Percentiles rank a stretch among this genome's conserved stretches.
Conservation (phyloP, 352 stramenopile species). For the Globisporangium okanoganense region DNA sequence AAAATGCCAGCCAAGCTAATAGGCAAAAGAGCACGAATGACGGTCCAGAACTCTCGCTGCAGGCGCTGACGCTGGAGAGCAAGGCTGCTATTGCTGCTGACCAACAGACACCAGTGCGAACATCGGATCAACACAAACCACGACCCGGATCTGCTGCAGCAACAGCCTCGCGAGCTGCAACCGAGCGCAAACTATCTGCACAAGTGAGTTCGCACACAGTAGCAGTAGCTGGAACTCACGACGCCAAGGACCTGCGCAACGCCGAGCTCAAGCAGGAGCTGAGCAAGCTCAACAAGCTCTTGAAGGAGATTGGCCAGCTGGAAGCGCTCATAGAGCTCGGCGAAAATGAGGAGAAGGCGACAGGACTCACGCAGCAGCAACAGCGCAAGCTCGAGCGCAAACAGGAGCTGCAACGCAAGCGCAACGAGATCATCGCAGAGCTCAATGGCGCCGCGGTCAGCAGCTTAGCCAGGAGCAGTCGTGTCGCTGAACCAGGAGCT, state of each 20-base stretch:
- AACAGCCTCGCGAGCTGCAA: neutral
- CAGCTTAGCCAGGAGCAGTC: neutral
- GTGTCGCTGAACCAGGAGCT: neutral
- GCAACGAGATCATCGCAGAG: conserved; percentile 29
- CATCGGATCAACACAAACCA: neutral
- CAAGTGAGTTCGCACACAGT: neutral
- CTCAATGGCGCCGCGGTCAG: conserved; percentile 36
- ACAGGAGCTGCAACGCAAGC: conserved; percentile 6
- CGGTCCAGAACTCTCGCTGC: conserved; percentile 24
- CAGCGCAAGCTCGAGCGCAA: conserved; percentile 18
- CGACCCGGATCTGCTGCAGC: neutral
- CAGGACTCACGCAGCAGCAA: conserved; percentile 17
- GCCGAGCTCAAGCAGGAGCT: conserved; percentile 41
- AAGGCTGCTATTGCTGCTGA: neutral
- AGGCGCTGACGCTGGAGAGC: conserved; percentile 32
- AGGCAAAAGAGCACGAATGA: neutral
- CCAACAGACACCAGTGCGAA: neutral
- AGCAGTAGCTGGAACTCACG: neutral
- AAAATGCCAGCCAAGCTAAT: conserved; percentile 8
- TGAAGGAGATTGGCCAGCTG: conserved; percentile 33
- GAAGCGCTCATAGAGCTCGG: conserved; percentile 14
- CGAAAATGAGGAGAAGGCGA: conserved; percentile 2
- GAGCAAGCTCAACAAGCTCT: conserved; percentile 45
- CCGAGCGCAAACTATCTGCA: neutral
- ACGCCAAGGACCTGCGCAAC: conserved; percentile 13